phyloP scores from a whole-genome alignment of 2,329 filamentous ascomycete genomes.

The Colletotrichum trifolii region DNA sequence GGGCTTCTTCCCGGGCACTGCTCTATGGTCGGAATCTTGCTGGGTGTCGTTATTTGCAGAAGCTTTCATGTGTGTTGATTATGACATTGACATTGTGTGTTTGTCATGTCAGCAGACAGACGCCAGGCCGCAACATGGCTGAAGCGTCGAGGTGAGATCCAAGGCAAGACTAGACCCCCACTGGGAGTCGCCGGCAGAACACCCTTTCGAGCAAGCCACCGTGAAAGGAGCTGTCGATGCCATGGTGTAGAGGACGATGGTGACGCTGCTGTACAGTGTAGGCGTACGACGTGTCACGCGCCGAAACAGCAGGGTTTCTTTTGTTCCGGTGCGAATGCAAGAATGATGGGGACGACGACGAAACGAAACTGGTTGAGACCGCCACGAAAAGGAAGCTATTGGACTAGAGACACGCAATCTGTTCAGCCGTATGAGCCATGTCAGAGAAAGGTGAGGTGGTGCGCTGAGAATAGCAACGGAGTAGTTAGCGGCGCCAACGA shows the following conservation, averaged over 20 bases:
- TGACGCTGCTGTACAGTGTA: not conserved
- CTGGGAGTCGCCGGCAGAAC: constrained; percentile 29
- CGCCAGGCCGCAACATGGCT: not conserved
- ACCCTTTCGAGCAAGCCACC: constrained; percentile 12
- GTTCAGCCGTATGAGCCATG: constrained; percentile 14
- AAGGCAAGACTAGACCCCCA: constrained; percentile 13
- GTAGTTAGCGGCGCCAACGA: not conserved
- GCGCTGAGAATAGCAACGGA: constrained; percentile 35
- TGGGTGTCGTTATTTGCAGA: too few relatives aligned
- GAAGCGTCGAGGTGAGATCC: constrained; percentile 9
- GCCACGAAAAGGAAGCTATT: not conserved
- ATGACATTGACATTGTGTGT: not conserved
- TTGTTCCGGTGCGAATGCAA: constrained; percentile 1
- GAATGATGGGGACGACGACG: not conserved
- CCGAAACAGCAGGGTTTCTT: not conserved
- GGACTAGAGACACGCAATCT: too few relatives aligned
- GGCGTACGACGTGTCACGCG: constrained; percentile 17
- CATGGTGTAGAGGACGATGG: constrained; percentile 6
- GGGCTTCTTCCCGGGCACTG: constrained; percentile 24
- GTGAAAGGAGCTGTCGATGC: not conserved
- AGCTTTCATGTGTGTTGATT: too few relatives aligned
- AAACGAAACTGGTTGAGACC: constrained; percentile 19
- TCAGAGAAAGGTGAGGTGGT: constrained; percentile 28
- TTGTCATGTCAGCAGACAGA: not conserved
- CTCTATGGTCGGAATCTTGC: too few relatives aligned